Evolutionary conservation across 2,329 filamentous ascomycete genomes (phyloP), one percentile per base, ranked within the genome.

Genomic region (Monascus ruber): DNA sequence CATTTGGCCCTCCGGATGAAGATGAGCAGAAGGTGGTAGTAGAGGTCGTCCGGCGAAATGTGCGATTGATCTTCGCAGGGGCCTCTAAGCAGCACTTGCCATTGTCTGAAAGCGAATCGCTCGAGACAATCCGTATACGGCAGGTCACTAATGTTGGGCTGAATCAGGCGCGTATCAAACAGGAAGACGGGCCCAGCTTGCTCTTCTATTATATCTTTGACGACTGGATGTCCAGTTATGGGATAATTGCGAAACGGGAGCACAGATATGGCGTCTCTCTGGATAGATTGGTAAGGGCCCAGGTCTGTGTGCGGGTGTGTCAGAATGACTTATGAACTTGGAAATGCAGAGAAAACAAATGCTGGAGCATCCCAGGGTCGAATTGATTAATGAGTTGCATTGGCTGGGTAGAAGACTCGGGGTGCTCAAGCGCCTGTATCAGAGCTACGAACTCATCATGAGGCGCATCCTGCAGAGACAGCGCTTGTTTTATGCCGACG

Each of bases 181-280:
- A 58, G 33, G 56, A 70, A 2, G 76, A 80, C 44, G 70, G 72
- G 0, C 71, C 77, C 1, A 76, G 76, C 27, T 50, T 81, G n/a
- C 60, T 81, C 2, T 77, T 81, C 53, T 81, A 79, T 51, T 81
- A 80, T 53, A 66, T 81, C 2, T 81, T 81, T 49, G 77, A 81
- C 51, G 78, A 81, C 52, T 81, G 77, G 77, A 69, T 73, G 37
- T 75, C 76, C 7, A 77, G 72, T 37, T 80, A 78, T 52, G 70
- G 69, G 29, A 63, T 81, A 7, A 71, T 81, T 35, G 72, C 75
- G 3, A 69, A 72, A 24, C 67, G 71, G 38, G 74, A 79, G 43
- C 67, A 71, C 43, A 64, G 63, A 36, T 72, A 72, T 36, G 66
- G 65, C 4, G 55, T 59, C 11, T 50, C 56, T 37, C 62, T 81